Evolutionary conservation across 2,329 filamentous ascomycete species (phyloP), one percentile per base, ranked within the genome.

Genomic region (Penicillium olsonii): DNA sequence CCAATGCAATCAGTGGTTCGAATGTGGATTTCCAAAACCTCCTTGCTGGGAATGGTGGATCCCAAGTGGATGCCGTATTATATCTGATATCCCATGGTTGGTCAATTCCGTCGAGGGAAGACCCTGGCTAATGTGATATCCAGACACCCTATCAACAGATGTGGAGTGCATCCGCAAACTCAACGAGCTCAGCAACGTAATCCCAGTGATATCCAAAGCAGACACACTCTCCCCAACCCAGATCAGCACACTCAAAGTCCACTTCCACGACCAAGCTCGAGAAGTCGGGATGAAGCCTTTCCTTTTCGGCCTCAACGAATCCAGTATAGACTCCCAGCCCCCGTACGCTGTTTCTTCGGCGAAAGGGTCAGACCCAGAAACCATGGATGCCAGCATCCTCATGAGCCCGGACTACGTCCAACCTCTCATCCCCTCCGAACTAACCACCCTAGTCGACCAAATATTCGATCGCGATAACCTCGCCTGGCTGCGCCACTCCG

Each of bases 391-490:
- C 15, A 96, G 90, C 62, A 77, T 95, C 0, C 79, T 97, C 15
- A 97, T 97, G 92, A 91, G 86, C 48, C 87, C 92, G 1, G 88
- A 94, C 62, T 97, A 96, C 65, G 77, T 94, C 12, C 87, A 90
- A 53, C 92, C 92, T 1, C 77, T 96, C 4, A 73, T 88, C 3
- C 72, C 82, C 0, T 94, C 90, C 8, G 92, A 97, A 49, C 81
- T 97, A 2, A 63, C 70, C 5, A 69, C 74, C 8, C 76, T 97
- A 1, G 81, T 95, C n/a, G 76, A 84, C 8, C 82, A 83, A 15
- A 75, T 96, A 0, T 92, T 97, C 60, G 86, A 90, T 38, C 79
- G 81, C 4, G 85, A 92, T 38, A 91, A 88, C 29, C 82, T 91
- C 31, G 81, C 88, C 3, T 92, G 89, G 79, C 79, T 97, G 43